A percentile compares a stretch with the other conserved stretches of the same genome.
Conservation (phyloP, 208 protist species). For the Trypanosoma scelopori region DNA sequence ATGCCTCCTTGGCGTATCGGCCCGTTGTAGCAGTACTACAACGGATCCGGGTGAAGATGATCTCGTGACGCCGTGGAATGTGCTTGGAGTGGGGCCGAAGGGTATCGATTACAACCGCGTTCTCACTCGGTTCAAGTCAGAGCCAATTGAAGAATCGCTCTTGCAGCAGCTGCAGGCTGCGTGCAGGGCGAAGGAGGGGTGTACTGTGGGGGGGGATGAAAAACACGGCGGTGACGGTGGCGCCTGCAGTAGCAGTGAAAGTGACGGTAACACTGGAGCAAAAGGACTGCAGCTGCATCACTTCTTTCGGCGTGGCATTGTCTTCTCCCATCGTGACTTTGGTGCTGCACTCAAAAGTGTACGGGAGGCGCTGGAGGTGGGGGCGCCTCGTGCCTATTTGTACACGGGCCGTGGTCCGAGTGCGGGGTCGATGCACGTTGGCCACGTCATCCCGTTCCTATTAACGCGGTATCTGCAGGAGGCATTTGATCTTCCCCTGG, state of each 20-base stretch:
- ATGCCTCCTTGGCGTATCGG: background rate
- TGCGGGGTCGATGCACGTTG: constrained; percentile 96
- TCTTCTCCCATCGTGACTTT: constrained; percentile 98
- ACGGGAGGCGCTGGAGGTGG: constrained; percentile 55
- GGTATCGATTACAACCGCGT: constrained; percentile 88
- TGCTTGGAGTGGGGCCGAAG: constrained; percentile 63
- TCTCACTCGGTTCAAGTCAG: constrained; percentile 74
- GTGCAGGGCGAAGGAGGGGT: constrained; percentile 10
- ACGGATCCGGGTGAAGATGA: constrained; percentile 8
- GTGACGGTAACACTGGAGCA: background rate
- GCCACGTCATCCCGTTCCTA: constrained; percentile 99
- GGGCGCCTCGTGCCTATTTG: constrained; percentile 94
- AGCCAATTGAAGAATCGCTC: constrained; percentile 51
- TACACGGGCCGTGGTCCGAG: constrained; percentile 99
- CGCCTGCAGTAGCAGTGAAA: background rate
- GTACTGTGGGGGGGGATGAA: too few relatives aligned
- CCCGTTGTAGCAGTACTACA: background rate
- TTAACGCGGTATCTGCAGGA: constrained; percentile 99
- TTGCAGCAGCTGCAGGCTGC: constrained; percentile 35
- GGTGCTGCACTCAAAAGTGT: constrained; percentile 88
- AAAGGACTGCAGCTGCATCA: constrained; percentile 66
- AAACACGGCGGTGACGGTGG: background rate
- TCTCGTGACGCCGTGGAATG: constrained; percentile 80
- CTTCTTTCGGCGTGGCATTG: constrained; percentile 94
- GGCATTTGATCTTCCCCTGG: constrained; percentile 95